These are phyloP conservation scores for Aspergillus thermomutatus DNA, from an alignment of 2,329 filamentous ascomycete genomes.

Conservation along the genomic window DNA sequence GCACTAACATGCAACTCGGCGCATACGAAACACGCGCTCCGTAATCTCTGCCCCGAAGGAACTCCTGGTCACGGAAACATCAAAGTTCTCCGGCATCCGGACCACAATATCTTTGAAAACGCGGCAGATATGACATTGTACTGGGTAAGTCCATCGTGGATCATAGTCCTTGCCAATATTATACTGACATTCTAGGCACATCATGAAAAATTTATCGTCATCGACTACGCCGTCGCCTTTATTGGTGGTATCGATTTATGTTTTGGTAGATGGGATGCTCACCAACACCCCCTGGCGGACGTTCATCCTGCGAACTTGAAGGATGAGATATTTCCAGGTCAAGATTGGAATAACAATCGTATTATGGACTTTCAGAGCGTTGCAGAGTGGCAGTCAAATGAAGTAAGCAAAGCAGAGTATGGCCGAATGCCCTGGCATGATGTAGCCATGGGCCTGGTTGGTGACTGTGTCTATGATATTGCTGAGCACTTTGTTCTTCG, in stretches of 20 bases:
- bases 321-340: conserved; percentile 87
- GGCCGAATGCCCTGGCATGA: conserved; percentile 99
- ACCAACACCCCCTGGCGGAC: conserved; percentile 81
- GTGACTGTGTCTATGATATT: conserved; percentile 87
- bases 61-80: conserved; percentile 85
- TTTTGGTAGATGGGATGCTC: conserved; percentile 89
- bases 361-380: conserved; percentile 95
- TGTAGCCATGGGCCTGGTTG: conserved; percentile 85
- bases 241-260: conserved; percentile 93
- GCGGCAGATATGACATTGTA: conserved; percentile 95
- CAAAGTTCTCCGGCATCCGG: conserved; percentile 81
- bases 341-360: conserved; percentile 97
- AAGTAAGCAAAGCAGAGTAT: conserved; percentile 84
- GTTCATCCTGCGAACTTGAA: conserved; percentile 78
- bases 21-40: conserved; percentile 86
- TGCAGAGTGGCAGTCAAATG: conserved; percentile 87
- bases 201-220: conserved; percentile 95
- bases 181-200: conserved; percentile 57
- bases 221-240: conserved; percentile 87
- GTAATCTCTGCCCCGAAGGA: conserved; percentile 75
- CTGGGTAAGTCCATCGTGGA: conserved; percentile 52
- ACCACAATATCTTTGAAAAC: conserved; percentile 93
- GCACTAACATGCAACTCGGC: conserved; percentile 86
- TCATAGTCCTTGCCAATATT: background rate
- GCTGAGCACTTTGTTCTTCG: conserved; percentile 91